Evolutionary conservation across 2,329 filamentous ascomycete species (phyloP).

Genomic region (Diaporthe australafricana): DNA sequence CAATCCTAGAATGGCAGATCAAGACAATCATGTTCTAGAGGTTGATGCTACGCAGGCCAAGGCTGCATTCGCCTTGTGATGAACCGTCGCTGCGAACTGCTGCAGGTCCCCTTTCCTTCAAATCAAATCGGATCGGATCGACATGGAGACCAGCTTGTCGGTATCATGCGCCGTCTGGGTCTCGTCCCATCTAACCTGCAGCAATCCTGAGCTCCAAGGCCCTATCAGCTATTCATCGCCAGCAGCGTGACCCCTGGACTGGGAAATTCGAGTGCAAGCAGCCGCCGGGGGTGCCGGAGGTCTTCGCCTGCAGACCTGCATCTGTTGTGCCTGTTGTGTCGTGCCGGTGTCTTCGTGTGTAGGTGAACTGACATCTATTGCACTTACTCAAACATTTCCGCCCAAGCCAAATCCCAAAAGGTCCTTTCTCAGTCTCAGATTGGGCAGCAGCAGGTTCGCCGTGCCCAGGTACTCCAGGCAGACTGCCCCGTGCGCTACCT

Average conservation of each 20-base stretch:
- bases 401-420: too few relatives aligned
- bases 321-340: background rate
- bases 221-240: background rate
- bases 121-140: conserved; percentile 9
- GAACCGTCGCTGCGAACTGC: conserved; percentile 24
- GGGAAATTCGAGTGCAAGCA: background rate
- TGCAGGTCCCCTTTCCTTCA: conserved; percentile 17
- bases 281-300: background rate
- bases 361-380: background rate
- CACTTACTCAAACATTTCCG: background rate
- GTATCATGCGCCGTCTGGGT: background rate
- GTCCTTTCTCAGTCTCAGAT: background rate
- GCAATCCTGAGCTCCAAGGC: background rate
- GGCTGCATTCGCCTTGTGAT: conserved; percentile 5
- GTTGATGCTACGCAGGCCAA: conserved; percentile 12
- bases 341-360: too few relatives aligned
- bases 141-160: conserved; percentile 5
- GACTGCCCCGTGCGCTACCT: too few relatives aligned
- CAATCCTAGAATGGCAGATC: background rate
- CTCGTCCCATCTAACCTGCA: background rate
- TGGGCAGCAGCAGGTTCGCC: background rate
- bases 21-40: background rate
- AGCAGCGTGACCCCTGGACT: background rate
- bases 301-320: background rate
- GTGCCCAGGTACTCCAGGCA: background rate